Evolutionary conservation across 2,329 filamentous ascomycete genomes (phyloP), one percentile per base, ranked within the genome.

Genomic region (Alternaria incomplexa): DNA sequence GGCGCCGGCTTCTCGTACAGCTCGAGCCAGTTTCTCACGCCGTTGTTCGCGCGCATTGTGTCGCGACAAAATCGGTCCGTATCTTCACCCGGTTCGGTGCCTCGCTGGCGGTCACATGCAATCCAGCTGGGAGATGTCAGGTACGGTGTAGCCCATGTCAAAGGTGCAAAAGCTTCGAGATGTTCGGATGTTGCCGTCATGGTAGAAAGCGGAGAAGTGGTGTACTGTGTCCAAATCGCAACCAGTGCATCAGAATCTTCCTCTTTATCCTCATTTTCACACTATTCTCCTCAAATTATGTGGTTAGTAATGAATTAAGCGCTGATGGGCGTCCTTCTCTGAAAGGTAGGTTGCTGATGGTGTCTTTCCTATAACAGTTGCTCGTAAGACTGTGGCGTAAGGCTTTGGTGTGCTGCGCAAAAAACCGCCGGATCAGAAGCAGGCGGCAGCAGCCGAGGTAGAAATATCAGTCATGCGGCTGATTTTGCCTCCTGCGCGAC

Each of bases 91-190:
- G 61, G 26, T 32, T 51, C 40, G n/a, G 45, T 45, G 26, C 61
- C 60, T 28, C 74, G 69, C 26, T 44, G 47, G 40, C 71, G 74
- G 6, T 65, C 53, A 22, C 28, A 55, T 17, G 65, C 51, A 20
- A 43, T 50, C 73, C 72, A 74, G 10, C 73, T 51, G 9, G 66
- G 58, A 13, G 68, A 69, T n/a, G 56, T 62, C 53, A 76, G 60
- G 58, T 67, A 64, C 13, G 62, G 66, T n/a, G 58, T 58, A 25
- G 71, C 73, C 72, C 73, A 76, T 57, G 57, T 48, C 22, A 75
- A 15, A 10, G 68, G 56, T 22, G 66, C 68, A 58, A 74, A 75
- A 30, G 57, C 60, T 54, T 74, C 64, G 54, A 69, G 58, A 22
- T 63, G 45, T 32, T 65, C 58, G 20, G 67, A 51, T 22, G 46